phyloP scores from a whole-genome alignment of 345 rosid species.

The Salix udensis region DNA sequence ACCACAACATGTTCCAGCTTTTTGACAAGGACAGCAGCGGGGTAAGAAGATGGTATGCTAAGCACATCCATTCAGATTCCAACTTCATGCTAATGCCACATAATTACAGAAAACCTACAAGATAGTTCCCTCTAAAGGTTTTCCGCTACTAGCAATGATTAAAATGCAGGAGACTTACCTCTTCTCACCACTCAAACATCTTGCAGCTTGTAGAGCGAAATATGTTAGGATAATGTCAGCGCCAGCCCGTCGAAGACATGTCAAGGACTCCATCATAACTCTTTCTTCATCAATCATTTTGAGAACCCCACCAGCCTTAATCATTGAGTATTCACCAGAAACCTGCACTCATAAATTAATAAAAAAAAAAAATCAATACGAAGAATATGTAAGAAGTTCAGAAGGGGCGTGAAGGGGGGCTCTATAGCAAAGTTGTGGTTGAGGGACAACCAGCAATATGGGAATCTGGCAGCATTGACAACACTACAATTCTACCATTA shows the following conservation, averaged over 20 bases:
- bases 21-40: neutral
- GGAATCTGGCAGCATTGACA: neutral
- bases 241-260: slow-evolving; percentile 84
- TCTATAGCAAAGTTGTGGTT: neutral
- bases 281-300: slow-evolving; percentile 89
- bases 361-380: neutral
- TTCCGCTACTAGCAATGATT: neutral
- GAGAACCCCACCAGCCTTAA: slow-evolving; percentile 79
- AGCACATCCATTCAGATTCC: neutral
- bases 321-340: slow-evolving; percentile 93
- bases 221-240: slow-evolving; percentile 80
- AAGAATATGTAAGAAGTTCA: neutral
- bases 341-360: slow-evolving; percentile 35
- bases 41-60: neutral
- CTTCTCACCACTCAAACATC: slow-evolving; percentile 54
- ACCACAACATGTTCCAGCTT: neutral
- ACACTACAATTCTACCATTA: neutral
- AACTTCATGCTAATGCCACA: neutral
- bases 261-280: slow-evolving; percentile 91
- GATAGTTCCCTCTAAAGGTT: neutral
- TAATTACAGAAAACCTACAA: neutral
- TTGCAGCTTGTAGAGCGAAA: slow-evolving; percentile 88
- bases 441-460: neutral
- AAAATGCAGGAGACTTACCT: slow-evolving; percentile 10
- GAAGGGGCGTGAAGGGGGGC: neutral